Evolutionary conservation across 768 basidiomycete species (phyloP), one percentile per base, ranked within the genome.

Genomic region (Pisolithus marmoratus): DNA sequence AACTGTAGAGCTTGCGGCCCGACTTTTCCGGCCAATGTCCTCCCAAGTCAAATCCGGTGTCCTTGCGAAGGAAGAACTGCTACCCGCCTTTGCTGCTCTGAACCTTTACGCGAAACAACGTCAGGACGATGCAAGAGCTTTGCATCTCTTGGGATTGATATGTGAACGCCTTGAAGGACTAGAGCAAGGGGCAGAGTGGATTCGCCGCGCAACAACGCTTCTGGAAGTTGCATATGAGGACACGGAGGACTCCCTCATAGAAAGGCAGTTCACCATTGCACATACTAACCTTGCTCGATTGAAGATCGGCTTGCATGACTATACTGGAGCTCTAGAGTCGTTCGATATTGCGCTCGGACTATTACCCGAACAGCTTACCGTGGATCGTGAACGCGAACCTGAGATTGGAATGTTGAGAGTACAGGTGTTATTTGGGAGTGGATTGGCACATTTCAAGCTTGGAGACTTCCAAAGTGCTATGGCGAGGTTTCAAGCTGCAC

Each of bases 191-290:
- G 70, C 76, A 15, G 68, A 73, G 23, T 70, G 82, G 31, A 74
- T 94, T 38, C 66, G 74, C 31, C 76, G 75, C 26, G 83, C 87
- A 1, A 89, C 91, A 14, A 53, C 67, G 4, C 73, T 93, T 9
- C 72, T 98, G n/a, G 95, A 98, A 66, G 77, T 81, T 2, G 77
- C 79, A 24, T 99, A 96, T 70, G 96, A 99, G 65, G 83, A 87
- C 49, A 81, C 80, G 14, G 96, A 99, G 66, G 86, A 91, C 49
- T 68, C 84, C 1, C 70, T 74, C 22, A 81, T 91, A 11, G 96
- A 97, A 67, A 71, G 75, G 46, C 84, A 80, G 49, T 99, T 87
- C 61, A 82, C 80, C 5, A 81, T 93, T 37, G 90, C 94, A 0
- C 88, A 94, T 55, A 72, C 80, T 22, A 95, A 88, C 53, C 71